phyloP scores from a whole-genome alignment of 2,329 filamentous ascomycete genomes.

The Clarireedia hainanense region DNA sequence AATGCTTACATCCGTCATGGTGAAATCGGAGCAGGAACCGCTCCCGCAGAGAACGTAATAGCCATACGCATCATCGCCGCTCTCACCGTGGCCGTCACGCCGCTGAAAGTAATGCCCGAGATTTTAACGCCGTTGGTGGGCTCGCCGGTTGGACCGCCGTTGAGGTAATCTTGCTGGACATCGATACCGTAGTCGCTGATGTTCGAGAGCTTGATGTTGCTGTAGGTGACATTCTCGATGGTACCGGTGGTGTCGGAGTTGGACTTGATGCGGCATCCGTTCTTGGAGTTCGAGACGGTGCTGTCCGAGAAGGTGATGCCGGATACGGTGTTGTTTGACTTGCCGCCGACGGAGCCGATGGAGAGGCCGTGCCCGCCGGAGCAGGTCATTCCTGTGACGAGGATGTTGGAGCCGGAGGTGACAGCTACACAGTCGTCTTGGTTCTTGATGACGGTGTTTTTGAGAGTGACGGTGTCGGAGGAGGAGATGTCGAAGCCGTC shows the following conservation, averaged over 20 bases:
- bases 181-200: constrained; percentile 41
- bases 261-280: constrained; percentile 37
- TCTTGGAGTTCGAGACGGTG: constrained; percentile 41
- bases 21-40: constrained; percentile 35
- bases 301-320: constrained; percentile 42
- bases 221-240: constrained; percentile 44
- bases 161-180: constrained; percentile 48
- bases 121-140: constrained; percentile 38
- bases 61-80: constrained; percentile 28
- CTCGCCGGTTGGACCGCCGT: constrained; percentile 19
- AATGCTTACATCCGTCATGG: not conserved
- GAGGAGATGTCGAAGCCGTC: constrained; percentile 45
- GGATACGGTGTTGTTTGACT: constrained; percentile 44
- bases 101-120: constrained; percentile 38
- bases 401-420: constrained; percentile 41
- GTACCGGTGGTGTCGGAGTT: constrained; percentile 31
- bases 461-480: constrained; percentile 40
- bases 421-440: constrained; percentile 54
- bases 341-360: constrained; percentile 50
- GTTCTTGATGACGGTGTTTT: constrained; percentile 43
- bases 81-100: constrained; percentile 36
- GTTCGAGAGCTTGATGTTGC: constrained; percentile 40
- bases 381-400: constrained; percentile 24
- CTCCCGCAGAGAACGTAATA: constrained; percentile 48
- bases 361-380: constrained; percentile 38